A percentile compares a stretch with the other conserved stretches of the same genome.
phyloP scores from a whole-genome alignment of 140 eudicot genomes.

The Flaveria floridana region DNA sequence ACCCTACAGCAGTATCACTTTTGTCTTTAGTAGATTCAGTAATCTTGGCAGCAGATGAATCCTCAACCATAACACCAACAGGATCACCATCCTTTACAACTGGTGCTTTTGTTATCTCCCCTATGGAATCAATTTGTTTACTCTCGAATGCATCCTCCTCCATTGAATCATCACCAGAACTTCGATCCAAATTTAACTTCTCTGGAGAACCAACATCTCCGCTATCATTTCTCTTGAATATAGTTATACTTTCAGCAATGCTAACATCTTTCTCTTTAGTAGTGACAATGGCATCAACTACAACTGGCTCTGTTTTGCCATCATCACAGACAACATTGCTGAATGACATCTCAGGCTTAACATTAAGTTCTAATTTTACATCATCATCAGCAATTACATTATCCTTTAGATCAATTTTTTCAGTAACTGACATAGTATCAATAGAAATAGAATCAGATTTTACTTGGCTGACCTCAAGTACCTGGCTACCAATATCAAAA shows the following conservation, averaged over 20 bases:
- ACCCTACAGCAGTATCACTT: constrained; percentile 24
- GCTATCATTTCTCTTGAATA: too few relatives aligned
- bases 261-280: constrained; percentile 30
- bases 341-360: constrained; percentile 53
- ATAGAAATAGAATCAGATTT: constrained; percentile 68
- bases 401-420: constrained; percentile 66
- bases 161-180: constrained; percentile 56
- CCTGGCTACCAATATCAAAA: constrained; percentile 53
- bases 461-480: constrained; percentile 70
- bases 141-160: constrained; percentile 51
- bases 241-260: too few relatives aligned
- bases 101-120: neutral
- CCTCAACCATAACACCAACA: constrained; percentile 44
- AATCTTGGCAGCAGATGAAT: constrained; percentile 24
- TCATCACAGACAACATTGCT: constrained; percentile 17
- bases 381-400: constrained; percentile 59
- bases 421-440: constrained; percentile 62
- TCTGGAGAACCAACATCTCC: constrained; percentile 41
- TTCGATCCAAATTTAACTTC: constrained; percentile 48
- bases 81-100: constrained; percentile 25
- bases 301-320: constrained; percentile 7
- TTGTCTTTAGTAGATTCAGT: constrained; percentile 28
- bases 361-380: constrained; percentile 66
- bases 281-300: constrained; percentile 31
- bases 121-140: constrained; percentile 41